phyloP scores from a whole-genome alignment of 2,329 filamentous ascomycete species.

The Thyridium curvatum region DNA sequence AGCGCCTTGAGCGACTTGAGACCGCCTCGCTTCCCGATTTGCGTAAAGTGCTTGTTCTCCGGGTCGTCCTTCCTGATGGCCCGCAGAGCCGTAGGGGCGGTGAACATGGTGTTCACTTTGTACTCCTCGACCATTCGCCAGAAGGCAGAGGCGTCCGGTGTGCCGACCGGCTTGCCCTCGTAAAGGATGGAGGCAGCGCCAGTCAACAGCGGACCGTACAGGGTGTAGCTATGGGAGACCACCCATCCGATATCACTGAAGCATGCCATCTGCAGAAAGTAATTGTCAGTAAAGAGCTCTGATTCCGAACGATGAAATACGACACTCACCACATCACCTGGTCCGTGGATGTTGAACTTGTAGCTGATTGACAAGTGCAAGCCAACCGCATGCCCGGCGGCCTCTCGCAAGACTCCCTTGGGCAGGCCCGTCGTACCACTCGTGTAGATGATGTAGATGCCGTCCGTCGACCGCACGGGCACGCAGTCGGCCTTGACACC shows the following conservation, averaged over 20 bases:
- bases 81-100: slow-evolving; percentile 79
- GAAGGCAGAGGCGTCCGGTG: slow-evolving; percentile 79
- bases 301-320: not conserved
- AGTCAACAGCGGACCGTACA: slow-evolving; percentile 80
- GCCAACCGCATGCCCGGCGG: slow-evolving; percentile 81
- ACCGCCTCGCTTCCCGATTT: slow-evolving; percentile 60
- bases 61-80: slow-evolving; percentile 85
- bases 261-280: slow-evolving; percentile 21
- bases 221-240: slow-evolving; percentile 70
- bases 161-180: slow-evolving; percentile 91
- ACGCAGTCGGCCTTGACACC: slow-evolving; percentile 68
- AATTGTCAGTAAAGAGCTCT: not conserved
- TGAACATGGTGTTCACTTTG: slow-evolving; percentile 77
- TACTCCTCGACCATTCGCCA: slow-evolving; percentile 85
- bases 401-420: slow-evolving; percentile 77
- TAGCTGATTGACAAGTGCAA: slow-evolving; percentile 77
- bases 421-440: slow-evolving; percentile 76
- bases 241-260: slow-evolving; percentile 82
- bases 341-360: slow-evolving; percentile 74
- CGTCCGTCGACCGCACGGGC: slow-evolving; percentile 69
- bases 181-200: slow-evolving; percentile 84
- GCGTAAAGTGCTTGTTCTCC: slow-evolving; percentile 58
- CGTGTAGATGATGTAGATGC: slow-evolving; percentile 88
- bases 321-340: slow-evolving; percentile 60
- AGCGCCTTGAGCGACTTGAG: slow-evolving; percentile 66